Percentiles rank a stretch among this genome's conserved stretches.
Evolutionary conservation across 371 early-diverging fungal genomes (phyloP).

Genomic region (Nosema muscidifuracis): DNA sequence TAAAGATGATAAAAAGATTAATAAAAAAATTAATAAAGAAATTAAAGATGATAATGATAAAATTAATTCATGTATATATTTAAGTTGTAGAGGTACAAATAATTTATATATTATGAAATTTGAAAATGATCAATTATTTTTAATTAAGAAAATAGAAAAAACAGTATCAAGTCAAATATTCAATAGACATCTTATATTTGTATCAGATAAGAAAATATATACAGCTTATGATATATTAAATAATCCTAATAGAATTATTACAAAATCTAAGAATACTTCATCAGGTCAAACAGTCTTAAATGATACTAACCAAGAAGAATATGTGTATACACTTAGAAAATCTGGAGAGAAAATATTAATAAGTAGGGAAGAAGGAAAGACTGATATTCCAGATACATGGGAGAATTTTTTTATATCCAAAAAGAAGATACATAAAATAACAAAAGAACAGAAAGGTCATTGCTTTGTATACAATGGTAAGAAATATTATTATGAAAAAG

Average conservation of each 20-base stretch:
- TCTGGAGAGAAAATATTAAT: slow-evolving; percentile 1
- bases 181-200: slow-evolving; percentile 17
- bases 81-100: slow-evolving; percentile 23
- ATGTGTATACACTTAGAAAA: slow-evolving; percentile 19
- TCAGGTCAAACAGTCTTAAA: neutral
- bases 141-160: slow-evolving; percentile 2
- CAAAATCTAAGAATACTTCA: slow-evolving; percentile 2
- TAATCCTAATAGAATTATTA: neutral
- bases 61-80: slow-evolving; percentile 1
- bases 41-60: neutral
- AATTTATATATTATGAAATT: slow-evolving; percentile 37
- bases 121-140: neutral
- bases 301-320: slow-evolving; percentile 28
- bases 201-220: slow-evolving; percentile 28
- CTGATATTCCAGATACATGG: slow-evolving; percentile 24
- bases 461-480: slow-evolving; percentile 43
- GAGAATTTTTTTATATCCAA: slow-evolving; percentile 33
- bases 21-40: neutral
- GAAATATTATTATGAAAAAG: slow-evolving; percentile 30
- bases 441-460: slow-evolving; percentile 6
- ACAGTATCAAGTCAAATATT: slow-evolving; percentile 19
- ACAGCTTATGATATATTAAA: slow-evolving; percentile 15
- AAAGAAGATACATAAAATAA: slow-evolving; percentile 38
- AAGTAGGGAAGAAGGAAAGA: slow-evolving; percentile 14
- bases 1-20: neutral